Conservation (phyloP, 148 eudicot species). For the Pharnaceum exiguum region DNA sequence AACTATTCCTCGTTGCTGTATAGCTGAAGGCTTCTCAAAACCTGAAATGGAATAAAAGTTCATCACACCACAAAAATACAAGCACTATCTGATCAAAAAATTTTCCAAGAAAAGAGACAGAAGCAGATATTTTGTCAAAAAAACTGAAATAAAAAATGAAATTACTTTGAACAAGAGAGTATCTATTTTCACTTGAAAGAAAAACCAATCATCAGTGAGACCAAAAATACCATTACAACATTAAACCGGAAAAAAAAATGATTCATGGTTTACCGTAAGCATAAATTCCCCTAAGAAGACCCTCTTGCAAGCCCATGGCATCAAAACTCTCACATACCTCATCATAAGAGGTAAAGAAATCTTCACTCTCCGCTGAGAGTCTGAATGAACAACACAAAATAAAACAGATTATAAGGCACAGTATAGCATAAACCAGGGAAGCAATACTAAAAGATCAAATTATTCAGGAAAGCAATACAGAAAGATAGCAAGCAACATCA, state of each 20-base stretch:
- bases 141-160: neutral
- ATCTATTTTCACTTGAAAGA: no score
- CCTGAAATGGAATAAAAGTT: slow-evolving; percentile 11
- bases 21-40: slow-evolving; percentile 49
- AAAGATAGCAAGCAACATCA: neutral
- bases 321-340: slow-evolving; percentile 38
- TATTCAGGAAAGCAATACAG: neutral
- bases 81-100: no score
- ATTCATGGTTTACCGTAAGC: slow-evolving; percentile 30
- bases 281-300: slow-evolving; percentile 41
- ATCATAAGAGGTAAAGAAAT: slow-evolving; percentile 34
- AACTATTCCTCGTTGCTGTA: slow-evolving; percentile 49
- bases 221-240: neutral
- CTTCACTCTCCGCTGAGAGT: slow-evolving; percentile 24
- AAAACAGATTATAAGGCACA: neutral
- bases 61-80: neutral
- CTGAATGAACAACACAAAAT: slow-evolving; percentile 9
- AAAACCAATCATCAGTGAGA: neutral
- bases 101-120: no score
- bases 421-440: neutral
- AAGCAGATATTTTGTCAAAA: neutral
- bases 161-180: neutral
- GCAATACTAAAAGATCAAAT: no score
- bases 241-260: neutral
- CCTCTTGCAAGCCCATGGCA: slow-evolving; percentile 40